phyloP scores from a whole-genome alignment of 1,139 yeast species.

The Yamadazyma oceani region DNA sequence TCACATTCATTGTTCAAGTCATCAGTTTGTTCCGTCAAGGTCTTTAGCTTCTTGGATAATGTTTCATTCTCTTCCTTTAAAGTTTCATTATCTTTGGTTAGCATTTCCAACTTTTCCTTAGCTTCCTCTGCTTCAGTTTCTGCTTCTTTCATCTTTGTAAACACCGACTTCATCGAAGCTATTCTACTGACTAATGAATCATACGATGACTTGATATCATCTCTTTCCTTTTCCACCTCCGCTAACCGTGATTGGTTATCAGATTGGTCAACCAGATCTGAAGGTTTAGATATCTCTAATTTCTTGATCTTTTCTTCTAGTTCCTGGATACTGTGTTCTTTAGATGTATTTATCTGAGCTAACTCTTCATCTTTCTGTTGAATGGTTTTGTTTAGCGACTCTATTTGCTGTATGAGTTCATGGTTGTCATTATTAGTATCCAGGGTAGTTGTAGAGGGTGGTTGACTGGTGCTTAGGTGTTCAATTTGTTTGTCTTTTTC shows the following conservation, averaged over 20 bases:
- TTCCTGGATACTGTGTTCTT: slow-evolving; percentile 5
- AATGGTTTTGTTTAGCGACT: not conserved
- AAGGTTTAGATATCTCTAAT: not conserved
- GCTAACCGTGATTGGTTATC: slow-evolving; percentile 3
- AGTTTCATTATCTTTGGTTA: slow-evolving; percentile 28
- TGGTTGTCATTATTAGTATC: slow-evolving; percentile 6
- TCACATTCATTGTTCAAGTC: slow-evolving; percentile 70
- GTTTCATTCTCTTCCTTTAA: slow-evolving; percentile 11
- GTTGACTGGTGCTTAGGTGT: not conserved
- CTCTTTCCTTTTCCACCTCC: slow-evolving; percentile 49
- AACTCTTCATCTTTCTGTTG: slow-evolving; percentile 4
- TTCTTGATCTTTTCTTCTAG: slow-evolving; percentile 3
- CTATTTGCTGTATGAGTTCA: not conserved
- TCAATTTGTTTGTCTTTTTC: slow-evolving; percentile 3
- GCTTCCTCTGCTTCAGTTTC: slow-evolving; percentile 67
- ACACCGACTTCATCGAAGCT: slow-evolving; percentile 76
- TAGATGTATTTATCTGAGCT: slow-evolving; percentile 1
- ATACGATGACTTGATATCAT: slow-evolving; percentile 68
- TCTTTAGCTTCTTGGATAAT: slow-evolving; percentile 12
- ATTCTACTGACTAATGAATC: slow-evolving; percentile 72
- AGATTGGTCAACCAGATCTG: too few relatives aligned
- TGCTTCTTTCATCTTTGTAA: slow-evolving; percentile 73
- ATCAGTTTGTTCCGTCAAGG: slow-evolving; percentile 51
- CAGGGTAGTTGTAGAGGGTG: too few relatives aligned
- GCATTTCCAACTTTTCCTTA: slow-evolving; percentile 36